Conservation (phyloP, 176 grass and related monocot species). For the Zoysia pacifica region DNA sequence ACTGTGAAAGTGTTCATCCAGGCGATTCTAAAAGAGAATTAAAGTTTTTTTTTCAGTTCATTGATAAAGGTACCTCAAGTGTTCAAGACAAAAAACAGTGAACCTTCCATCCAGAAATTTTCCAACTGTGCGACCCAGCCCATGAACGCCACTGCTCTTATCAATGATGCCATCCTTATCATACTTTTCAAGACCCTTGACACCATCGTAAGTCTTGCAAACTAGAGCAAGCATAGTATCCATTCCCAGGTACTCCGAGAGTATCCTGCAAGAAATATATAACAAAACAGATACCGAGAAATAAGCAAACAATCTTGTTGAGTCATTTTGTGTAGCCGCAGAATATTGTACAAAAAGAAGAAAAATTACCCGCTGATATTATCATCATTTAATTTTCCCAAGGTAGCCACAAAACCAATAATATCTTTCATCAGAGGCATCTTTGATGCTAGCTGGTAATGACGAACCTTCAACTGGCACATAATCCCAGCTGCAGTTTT, state of each 20-base stretch:
- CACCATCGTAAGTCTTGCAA: conserved; percentile 80
- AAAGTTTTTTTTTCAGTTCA: not conserved
- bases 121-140: conserved; percentile 52
- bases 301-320: conserved; percentile 15
- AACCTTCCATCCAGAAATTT: conserved; percentile 63
- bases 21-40: conserved; percentile 21
- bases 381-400: conserved; percentile 74
- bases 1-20: conserved; percentile 25
- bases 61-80: conserved; percentile 58
- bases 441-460: conserved; percentile 35
- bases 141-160: conserved; percentile 57
- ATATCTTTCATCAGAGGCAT: conserved; percentile 59
- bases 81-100: conserved; percentile 82
- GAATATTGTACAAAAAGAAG: conserved; percentile 24
- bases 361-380: conserved; percentile 74
- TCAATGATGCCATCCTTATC: conserved; percentile 70
- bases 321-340: conserved; percentile 17
- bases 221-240: conserved; percentile 88
- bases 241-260: conserved; percentile 77
- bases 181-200: conserved; percentile 76
- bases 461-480: conserved; percentile 56
- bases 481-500: conserved; percentile 60
- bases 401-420: conserved; percentile 70
- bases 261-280: conserved; percentile 57
- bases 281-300: not conserved